Conservation (phyloP, 331 rosid genomes). For the Ulmus americana region DNA sequence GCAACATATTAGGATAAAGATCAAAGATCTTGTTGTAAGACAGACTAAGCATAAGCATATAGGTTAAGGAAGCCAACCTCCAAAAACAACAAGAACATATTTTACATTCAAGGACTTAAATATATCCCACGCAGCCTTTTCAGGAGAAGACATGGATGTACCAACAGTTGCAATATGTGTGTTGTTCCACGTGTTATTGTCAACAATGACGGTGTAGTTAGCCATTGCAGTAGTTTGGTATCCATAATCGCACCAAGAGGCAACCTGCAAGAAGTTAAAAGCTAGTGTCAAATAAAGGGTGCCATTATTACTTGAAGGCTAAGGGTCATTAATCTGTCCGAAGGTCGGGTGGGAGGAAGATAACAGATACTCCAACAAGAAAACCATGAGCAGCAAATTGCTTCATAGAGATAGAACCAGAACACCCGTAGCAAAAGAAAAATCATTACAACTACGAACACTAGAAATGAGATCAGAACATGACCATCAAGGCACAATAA, state of each 20-base stretch:
- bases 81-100: slow-evolving; percentile 98
- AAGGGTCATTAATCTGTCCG: slow-evolving; percentile 4
- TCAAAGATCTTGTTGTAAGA: slow-evolving; percentile 8
- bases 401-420: background rate
- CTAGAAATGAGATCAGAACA: background rate
- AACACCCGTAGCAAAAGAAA: no score
- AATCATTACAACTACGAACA: background rate
- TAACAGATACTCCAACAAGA: background rate
- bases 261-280: slow-evolving; percentile 58
- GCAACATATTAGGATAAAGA: slow-evolving; percentile 30
- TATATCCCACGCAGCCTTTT: slow-evolving; percentile 99
- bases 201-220: slow-evolving; percentile 95
- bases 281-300: background rate
- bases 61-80: slow-evolving; percentile 59
- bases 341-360: no score
- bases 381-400: background rate
- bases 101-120: slow-evolving; percentile 91
- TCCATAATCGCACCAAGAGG: slow-evolving; percentile 99
- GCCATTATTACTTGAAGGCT: background rate
- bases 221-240: slow-evolving; percentile 99
- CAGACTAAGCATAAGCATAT: slow-evolving; percentile 9
- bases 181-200: slow-evolving; percentile 98
- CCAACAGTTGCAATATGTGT: slow-evolving; percentile 99
- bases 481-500: slow-evolving; percentile 11
- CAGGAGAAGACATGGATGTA: slow-evolving; percentile 99